Evolutionary conservation across 139 green algal genomes (phyloP).

Genomic region (Gonium pectorale): DNA sequence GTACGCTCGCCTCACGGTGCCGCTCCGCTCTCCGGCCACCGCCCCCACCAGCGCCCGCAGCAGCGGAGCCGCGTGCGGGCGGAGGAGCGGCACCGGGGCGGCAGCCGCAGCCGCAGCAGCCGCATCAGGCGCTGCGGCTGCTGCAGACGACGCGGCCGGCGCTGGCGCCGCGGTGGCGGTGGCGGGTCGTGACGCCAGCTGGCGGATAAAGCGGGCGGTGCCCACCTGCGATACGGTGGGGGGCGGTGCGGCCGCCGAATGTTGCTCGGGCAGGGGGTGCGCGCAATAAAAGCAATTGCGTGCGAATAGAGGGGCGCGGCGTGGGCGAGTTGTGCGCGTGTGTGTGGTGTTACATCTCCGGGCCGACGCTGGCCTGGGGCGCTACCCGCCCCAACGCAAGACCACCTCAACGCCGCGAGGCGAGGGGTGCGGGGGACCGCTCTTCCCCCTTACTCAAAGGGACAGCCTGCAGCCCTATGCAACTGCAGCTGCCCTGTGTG

Average conservation of each 20-base stretch:
- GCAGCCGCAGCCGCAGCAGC: not conserved
- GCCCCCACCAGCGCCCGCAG: constrained; percentile 59
- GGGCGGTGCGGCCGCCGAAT: too few relatives aligned
- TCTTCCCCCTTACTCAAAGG: too few relatives aligned
- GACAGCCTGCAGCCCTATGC: too few relatives aligned
- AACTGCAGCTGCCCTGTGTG: too few relatives aligned
- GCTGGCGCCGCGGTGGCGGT: not conserved
- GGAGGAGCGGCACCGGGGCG: constrained; percentile 11
- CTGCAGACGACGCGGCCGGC: not conserved
- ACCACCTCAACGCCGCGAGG: too few relatives aligned
- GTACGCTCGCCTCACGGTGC: constrained; percentile 75
- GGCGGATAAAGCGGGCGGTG: constrained; percentile 79
- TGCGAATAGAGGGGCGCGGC: not conserved
- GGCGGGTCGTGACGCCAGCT: constrained; percentile 50
- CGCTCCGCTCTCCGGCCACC: constrained; percentile 70
- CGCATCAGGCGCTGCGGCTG: not conserved
- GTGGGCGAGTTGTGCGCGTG: not conserved
- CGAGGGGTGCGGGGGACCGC: too few relatives aligned
- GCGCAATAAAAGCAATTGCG: too few relatives aligned
- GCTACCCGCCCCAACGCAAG: too few relatives aligned
- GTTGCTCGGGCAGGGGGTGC: too few relatives aligned
- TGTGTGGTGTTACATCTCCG: too few relatives aligned
- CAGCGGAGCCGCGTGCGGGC: constrained; percentile 50
- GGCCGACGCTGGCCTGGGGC: too few relatives aligned
- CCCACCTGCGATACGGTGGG: constrained; percentile 61